Evolutionary conservation across 441 rosid genomes (phyloP), one percentile per base, ranked within the genome.

Genomic region (Cnidoscolus chayamansa): DNA sequence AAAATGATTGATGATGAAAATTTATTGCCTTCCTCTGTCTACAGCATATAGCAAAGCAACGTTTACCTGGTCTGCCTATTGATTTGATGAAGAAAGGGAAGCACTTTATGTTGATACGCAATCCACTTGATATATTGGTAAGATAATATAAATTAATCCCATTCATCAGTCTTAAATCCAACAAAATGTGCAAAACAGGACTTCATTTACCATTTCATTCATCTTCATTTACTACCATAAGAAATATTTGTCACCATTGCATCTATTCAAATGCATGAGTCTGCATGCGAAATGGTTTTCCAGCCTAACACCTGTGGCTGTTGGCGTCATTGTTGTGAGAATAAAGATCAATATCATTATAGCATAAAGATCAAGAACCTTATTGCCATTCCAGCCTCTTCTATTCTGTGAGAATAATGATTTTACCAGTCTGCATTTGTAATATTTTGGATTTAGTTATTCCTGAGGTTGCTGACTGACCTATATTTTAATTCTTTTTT

Each of bases 41-140:
- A 58, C 86, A 93, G 97, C 94, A 93, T 74, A 81, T 93, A 0
- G 81, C 90, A 72, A 91, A 93, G 82, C 84, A 91, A 65, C 72
- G 88, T 69, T 30, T 90, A 30, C 81, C 83, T 20, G 88, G 92
- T 77, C 82, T 91, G 76, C 84, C 92, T 45, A 73, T 16, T 76
- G 93, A 91, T 72, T 76, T 91, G 72, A 76, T 93, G 89, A 83
- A 84, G 78, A 88, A 83, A 80, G 97, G 94, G 77, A 90, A 89
- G 68, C 98, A 93, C 73, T 86, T 93, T 81, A 83, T 93, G 77
- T 70, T 91, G 81, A 91, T 91, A 67, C 78, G 91, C 25, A 88
- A 86, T 81, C 97, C 97, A 19, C 87, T 91, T 59, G 83, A 86
- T 79, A 74, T 89, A 76, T 64, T 93, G 89, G 97, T 91, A 80